phyloP scores from a whole-genome alignment of 2,329 filamentous ascomycete species.

The Aspergillus niger region DNA sequence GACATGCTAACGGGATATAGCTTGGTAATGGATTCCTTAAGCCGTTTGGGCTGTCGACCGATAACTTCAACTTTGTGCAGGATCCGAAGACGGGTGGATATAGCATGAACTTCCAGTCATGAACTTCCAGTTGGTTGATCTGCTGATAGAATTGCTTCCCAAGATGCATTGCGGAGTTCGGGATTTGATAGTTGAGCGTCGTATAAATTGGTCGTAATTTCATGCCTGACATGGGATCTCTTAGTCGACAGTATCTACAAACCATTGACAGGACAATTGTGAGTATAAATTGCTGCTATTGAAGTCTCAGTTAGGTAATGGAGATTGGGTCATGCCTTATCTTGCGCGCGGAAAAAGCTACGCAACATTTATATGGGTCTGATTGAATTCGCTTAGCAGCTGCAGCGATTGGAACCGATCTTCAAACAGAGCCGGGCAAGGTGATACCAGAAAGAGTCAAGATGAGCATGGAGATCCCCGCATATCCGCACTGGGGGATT shows the following conservation, averaged over 20 bases:
- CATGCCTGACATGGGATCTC: neutral
- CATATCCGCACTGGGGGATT: neutral
- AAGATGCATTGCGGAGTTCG: neutral
- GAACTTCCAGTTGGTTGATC: slow-evolving; percentile 2
- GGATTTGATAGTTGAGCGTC: neutral
- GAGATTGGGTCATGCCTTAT: too few species aligned
- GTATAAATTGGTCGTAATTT: neutral
- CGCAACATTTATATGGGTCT: too few species aligned
- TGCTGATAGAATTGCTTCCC: neutral
- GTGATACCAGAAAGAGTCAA: too few species aligned
- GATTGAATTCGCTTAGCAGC: too few species aligned
- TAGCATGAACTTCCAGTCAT: slow-evolving; percentile 77
- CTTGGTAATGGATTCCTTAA: slow-evolving; percentile 89
- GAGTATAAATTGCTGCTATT: too few species aligned
- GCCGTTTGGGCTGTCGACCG: slow-evolving; percentile 89
- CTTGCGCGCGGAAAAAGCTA: too few species aligned
- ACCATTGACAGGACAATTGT: too few species aligned
- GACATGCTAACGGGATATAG: slow-evolving; percentile 37
- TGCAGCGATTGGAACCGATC: too few species aligned
- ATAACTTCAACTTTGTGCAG: slow-evolving; percentile 92
- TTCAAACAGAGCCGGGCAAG: too few species aligned
- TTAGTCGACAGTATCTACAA: neutral
- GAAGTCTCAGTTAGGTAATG: too few species aligned
- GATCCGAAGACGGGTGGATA: slow-evolving; percentile 89
- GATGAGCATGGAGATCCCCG: neutral